These are phyloP conservation scores for Lathyrus aphaca DNA, from an alignment of 306 rosid species.

Conservation along the genomic window DNA sequence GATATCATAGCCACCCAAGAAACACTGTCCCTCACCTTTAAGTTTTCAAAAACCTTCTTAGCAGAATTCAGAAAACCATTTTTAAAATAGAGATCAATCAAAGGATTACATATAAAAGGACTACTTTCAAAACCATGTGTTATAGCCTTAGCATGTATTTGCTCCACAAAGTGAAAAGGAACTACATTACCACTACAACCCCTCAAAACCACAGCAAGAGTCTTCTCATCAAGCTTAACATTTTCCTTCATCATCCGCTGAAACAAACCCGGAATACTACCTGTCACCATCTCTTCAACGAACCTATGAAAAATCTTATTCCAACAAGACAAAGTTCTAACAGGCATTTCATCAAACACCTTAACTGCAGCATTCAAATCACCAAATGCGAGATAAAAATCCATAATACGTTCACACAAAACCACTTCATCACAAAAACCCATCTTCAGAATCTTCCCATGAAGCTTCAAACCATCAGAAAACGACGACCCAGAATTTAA, in stretches of 20 bases:
- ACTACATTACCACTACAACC: slow-evolving; percentile 58
- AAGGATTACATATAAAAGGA: slow-evolving; percentile 58
- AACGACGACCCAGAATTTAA: slow-evolving; percentile 55
- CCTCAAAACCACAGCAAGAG: slow-evolving; percentile 65
- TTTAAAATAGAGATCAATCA: slow-evolving; percentile 74
- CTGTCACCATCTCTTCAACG: slow-evolving; percentile 42
- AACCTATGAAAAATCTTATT: slow-evolving; percentile 59
- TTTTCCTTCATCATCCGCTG: slow-evolving; percentile 53
- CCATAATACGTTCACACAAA: slow-evolving; percentile 54
- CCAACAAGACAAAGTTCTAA: slow-evolving; percentile 59
- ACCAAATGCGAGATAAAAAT: slow-evolving; percentile 51
- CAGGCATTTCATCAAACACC: slow-evolving; percentile 63
- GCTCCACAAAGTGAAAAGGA: slow-evolving; percentile 55
- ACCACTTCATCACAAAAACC: slow-evolving; percentile 56
- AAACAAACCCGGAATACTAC: slow-evolving; percentile 50
- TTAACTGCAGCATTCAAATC: slow-evolving; percentile 53
- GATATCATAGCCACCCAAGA: slow-evolving; percentile 93
- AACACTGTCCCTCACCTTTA: slow-evolving; percentile 61
- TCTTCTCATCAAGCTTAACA: slow-evolving; percentile 55
- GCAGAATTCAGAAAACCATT: slow-evolving; percentile 60
- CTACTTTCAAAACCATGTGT: slow-evolving; percentile 61
- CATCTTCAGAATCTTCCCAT: slow-evolving; percentile 66
- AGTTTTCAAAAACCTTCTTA: slow-evolving; percentile 60
- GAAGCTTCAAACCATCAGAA: slow-evolving; percentile 61
- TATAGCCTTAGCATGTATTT: slow-evolving; percentile 67